Evolutionary conservation across 345 rosid species (phyloP).

Genomic region (Gossypium anomalum): DNA sequence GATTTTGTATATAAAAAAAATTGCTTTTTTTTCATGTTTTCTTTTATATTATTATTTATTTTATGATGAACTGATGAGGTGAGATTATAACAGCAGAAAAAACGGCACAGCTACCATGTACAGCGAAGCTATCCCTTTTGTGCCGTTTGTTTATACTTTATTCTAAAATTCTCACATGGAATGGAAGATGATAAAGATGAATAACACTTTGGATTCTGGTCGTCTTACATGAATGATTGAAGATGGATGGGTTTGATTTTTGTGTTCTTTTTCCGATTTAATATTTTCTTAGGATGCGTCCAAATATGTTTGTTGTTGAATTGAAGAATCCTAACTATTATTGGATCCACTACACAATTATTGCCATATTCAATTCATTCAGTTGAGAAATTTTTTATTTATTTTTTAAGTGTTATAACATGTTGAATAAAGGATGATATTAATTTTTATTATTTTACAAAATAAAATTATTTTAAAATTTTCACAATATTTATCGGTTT

Average conservation of each 20-base stretch:
- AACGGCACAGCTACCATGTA: conserved; percentile 15
- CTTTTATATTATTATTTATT: background rate
- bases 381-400: too few relatives aligned
- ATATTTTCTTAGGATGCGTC: too few relatives aligned
- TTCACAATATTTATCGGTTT: too few relatives aligned
- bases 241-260: background rate
- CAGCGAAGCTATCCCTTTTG: background rate
- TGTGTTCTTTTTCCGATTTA: background rate
- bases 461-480: too few relatives aligned
- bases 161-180: background rate
- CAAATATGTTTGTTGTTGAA: too few relatives aligned
- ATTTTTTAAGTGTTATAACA: too few relatives aligned
- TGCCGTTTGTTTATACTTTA: too few relatives aligned
- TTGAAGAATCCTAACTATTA: too few relatives aligned
- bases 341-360: too few relatives aligned
- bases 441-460: too few relatives aligned
- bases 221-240: background rate
- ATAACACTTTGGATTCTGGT: background rate
- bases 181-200: background rate
- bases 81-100: background rate
- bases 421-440: too few relatives aligned
- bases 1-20: background rate
- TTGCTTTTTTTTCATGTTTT: background rate
- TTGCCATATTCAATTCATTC: too few relatives aligned
- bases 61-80: background rate